A percentile compares a stretch with the other conserved stretches of the same genome.
These are phyloP conservation scores for Phytophthora tentaculata DNA, from an alignment of 352 stramenopile species.

Conservation along the genomic window DNA sequence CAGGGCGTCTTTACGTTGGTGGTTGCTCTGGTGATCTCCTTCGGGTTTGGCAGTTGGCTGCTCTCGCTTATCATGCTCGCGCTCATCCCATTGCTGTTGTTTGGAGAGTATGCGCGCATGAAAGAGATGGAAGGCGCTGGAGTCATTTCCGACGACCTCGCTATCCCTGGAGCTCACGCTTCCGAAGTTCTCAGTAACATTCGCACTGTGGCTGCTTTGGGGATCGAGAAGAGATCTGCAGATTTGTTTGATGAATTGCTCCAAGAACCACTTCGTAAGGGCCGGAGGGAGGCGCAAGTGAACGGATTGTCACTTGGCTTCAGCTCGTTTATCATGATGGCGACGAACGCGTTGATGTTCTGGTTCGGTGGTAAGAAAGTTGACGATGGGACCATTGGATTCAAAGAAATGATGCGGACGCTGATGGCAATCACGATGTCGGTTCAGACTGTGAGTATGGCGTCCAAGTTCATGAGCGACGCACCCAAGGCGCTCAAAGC, in stretches of 20 bases:
- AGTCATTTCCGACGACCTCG: constrained; percentile 35
- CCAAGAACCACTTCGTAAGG: constrained; percentile 34
- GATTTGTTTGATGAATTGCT: constrained; percentile 34
- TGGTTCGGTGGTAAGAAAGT: constrained; percentile 70
- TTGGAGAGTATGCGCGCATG: constrained; percentile 43
- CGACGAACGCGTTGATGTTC: constrained; percentile 43
- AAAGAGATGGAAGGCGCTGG: constrained; percentile 41
- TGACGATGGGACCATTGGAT: constrained; percentile 42
- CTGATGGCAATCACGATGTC: constrained; percentile 69
- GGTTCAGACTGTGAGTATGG: constrained; percentile 41
- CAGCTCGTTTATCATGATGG: constrained; percentile 69
- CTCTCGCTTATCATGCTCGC: constrained; percentile 73
- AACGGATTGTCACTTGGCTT: constrained; percentile 68
- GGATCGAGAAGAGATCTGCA: constrained; percentile 38
- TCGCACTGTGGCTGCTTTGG: constrained; percentile 52
- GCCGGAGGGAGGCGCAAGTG: constrained; percentile 42
- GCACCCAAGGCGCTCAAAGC: constrained; percentile 76
- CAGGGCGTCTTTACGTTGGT: constrained; percentile 59
- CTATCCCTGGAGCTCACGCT: constrained; percentile 46
- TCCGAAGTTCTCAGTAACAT: constrained; percentile 61
- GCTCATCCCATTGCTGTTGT: constrained; percentile 60
- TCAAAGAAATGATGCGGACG: constrained; percentile 57
- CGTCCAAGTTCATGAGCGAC: constrained; percentile 22
- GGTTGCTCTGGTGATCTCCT: constrained; percentile 63
- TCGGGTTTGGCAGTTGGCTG: constrained; percentile 70